Base-by-base conservation (phyloP, 257 asterid genomes). In the Solanum bulbocastanum region DNA sequence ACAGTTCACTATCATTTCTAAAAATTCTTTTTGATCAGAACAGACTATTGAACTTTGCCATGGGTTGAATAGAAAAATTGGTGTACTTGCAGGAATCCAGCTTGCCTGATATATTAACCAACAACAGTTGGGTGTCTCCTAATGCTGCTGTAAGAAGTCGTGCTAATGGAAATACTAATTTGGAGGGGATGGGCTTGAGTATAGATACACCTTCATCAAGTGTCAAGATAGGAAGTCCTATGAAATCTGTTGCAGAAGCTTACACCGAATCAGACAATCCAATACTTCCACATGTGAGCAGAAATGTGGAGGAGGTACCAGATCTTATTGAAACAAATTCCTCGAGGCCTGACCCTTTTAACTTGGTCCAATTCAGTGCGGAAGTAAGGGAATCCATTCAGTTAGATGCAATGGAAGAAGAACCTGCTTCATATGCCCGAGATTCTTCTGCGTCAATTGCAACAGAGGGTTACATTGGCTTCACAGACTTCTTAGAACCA, bases 101-200 rank as follows among this genome's bases (percentile, higher is more conserved):
- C 92, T 98, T 97, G 69, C 98, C 99, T 23, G 97, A 95, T 88
- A 90, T 93, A 88, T 94, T 95, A 79, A 91, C 96, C 1, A 98
- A 94, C 89, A 96, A 93, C 86, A 94, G 95, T 88, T 93, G 96
- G 99, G 93, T 96, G 90, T 93, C 98, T 88, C 98, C 98, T 65
- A 94, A 93, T 74, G 93, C 95, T 16, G 88, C 89, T 78, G 93
- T 98, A 81, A 94, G 98, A 93, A 94, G 96, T 89, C 94, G 94
- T 22, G 74, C 84, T 49, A 86, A 73, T 44, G 83, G 85, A 46
- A 81, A 18, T 81, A 46, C 73, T 72, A 23, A 89, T 73, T 82
- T 66, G 7, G 92, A 89, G 85, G 92, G 88, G 86, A 89, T 90
- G 44, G 85, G 44, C 44, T 85, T 15, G 85, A 90, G 66, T 68